Percentiles rank a stretch among this genome's conserved stretches.
Evolutionary conservation across 805 yeast genomes (phyloP).

Genomic region (Nakazawaea holstii): DNA sequence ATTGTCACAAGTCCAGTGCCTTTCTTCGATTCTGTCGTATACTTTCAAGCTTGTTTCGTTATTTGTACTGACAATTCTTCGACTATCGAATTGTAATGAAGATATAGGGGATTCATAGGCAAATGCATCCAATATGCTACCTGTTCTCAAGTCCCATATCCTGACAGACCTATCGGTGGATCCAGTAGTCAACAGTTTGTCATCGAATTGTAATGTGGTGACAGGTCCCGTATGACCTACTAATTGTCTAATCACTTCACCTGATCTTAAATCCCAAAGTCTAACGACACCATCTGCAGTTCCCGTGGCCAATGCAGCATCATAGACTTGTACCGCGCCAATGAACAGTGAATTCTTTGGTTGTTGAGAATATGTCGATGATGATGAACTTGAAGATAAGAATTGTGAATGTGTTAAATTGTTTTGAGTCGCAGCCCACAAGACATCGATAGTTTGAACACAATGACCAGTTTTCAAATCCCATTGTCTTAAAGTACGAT

Average conservation of each 20-base stretch:
- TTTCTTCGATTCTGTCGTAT: conserved; percentile 49
- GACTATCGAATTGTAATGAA: conserved; percentile 53
- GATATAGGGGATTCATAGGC: conserved; percentile 54
- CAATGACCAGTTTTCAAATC: conserved; percentile 62
- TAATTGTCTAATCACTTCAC: conserved; percentile 56
- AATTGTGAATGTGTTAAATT: conserved; percentile 9
- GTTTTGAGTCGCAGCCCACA: conserved; percentile 45
- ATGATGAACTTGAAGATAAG: conserved; percentile 8
- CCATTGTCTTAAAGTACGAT: conserved; percentile 73
- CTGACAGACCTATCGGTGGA: conserved; percentile 57
- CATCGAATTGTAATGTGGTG: conserved; percentile 64
- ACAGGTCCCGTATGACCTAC: conserved; percentile 69
- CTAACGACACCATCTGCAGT: conserved; percentile 72
- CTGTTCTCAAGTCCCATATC: conserved; percentile 71
- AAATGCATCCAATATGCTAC: conserved; percentile 54
- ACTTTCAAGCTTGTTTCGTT: conserved; percentile 46
- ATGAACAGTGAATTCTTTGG: conserved; percentile 35
- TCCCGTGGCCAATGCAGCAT: conserved; percentile 76
- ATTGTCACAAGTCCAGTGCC: conserved; percentile 50
- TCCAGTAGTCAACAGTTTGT: conserved; percentile 58
- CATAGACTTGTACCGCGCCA: conserved; percentile 65
- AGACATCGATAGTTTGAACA: conserved; percentile 62
- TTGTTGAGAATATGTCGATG: neutral
- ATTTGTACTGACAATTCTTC: conserved; percentile 50
- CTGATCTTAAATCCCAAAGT: conserved; percentile 71